These are phyloP conservation scores for Dothistroma septosporum DNA, from an alignment of 2,329 filamentous ascomycete species.

Conservation along the genomic window DNA sequence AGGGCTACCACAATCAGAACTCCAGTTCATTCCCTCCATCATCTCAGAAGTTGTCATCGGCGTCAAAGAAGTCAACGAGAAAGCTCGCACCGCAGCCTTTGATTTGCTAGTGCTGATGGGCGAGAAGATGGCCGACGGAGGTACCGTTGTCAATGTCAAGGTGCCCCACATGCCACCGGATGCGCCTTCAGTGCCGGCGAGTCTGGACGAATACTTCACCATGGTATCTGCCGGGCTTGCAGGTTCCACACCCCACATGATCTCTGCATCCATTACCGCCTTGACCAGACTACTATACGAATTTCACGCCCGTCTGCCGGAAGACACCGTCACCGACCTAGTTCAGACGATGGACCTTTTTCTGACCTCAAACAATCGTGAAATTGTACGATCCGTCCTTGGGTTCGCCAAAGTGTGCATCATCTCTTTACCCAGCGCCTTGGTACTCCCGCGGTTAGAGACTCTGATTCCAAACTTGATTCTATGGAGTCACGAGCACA, in stretches of 20 bases:
- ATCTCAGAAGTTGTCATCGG: slow-evolving; percentile 93
- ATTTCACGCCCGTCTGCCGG: slow-evolving; percentile 68
- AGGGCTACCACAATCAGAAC: slow-evolving; percentile 68
- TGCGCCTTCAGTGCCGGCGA: slow-evolving; percentile 71
- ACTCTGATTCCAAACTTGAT: slow-evolving; percentile 84
- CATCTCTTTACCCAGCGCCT: slow-evolving; percentile 72
- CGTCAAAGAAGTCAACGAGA: slow-evolving; percentile 97
- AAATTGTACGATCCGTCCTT: slow-evolving; percentile 90
- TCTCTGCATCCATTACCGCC: slow-evolving; percentile 92
- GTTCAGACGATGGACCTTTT: slow-evolving; percentile 96
- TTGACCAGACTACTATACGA: slow-evolving; percentile 91
- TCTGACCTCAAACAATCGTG: slow-evolving; percentile 90
- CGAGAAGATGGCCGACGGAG: slow-evolving; percentile 70
- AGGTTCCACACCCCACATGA: slow-evolving; percentile 91
- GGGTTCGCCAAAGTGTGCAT: slow-evolving; percentile 97
- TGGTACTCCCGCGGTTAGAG: slow-evolving; percentile 72
- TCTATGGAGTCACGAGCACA: slow-evolving; percentile 97
- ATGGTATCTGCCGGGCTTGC: slow-evolving; percentile 97
- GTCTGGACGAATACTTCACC: slow-evolving; percentile 91
- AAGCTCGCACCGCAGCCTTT: slow-evolving; percentile 83
- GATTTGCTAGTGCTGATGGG: slow-evolving; percentile 86
- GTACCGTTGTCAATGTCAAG: slow-evolving; percentile 76
- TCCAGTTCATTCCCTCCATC: slow-evolving; percentile 90
- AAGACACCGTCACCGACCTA: slow-evolving; percentile 71
- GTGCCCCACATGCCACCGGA: slow-evolving; percentile 79